A percentile compares a stretch with the other conserved stretches of the same genome.
Evolutionary conservation across 148 eudicot species (phyloP).

Genomic region (Camellia granthamiana): DNA sequence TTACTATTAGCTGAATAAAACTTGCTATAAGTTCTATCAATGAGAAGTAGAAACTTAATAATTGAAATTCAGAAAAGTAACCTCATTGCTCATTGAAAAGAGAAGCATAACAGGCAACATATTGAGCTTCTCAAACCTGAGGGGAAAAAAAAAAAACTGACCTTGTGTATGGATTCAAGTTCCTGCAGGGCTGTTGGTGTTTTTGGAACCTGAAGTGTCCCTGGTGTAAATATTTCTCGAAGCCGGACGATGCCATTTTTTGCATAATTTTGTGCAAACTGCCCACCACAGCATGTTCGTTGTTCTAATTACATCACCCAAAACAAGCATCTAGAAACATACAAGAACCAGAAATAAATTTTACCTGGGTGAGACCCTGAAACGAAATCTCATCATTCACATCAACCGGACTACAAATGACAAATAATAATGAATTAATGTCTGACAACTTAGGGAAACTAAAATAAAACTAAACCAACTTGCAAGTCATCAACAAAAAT

Average conservation of each 20-base stretch:
- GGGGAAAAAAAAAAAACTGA: constrained; percentile 21
- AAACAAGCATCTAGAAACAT: not conserved
- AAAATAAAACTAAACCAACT: not conserved
- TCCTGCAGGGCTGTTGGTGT: constrained; percentile 67
- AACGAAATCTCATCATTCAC: constrained; percentile 72
- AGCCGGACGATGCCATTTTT: constrained; percentile 71
- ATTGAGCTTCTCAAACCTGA: not conserved
- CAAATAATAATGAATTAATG: constrained; percentile 8
- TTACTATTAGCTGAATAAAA: not conserved
- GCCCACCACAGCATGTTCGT: constrained; percentile 15
- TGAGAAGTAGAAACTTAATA: not conserved
- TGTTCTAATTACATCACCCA: constrained; percentile 4
- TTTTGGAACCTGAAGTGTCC: constrained; percentile 77
- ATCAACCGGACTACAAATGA: constrained; percentile 84
- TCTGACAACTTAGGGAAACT: not conserved
- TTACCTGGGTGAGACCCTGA: constrained; percentile 66
- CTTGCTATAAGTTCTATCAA: not conserved
- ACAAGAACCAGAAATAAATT: not conserved
- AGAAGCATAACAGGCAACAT: not conserved
- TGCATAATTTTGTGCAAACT: constrained; percentile 86
- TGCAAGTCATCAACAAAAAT: not conserved
- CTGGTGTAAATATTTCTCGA: constrained; percentile 88
- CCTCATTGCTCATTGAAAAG: not conserved
- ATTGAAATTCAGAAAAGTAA: not conserved
- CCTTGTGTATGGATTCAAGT: constrained; percentile 97